Evolutionary conservation across 768 basidiomycete genomes (phyloP).

Genomic region (Panaeolus papilionaceus): DNA sequence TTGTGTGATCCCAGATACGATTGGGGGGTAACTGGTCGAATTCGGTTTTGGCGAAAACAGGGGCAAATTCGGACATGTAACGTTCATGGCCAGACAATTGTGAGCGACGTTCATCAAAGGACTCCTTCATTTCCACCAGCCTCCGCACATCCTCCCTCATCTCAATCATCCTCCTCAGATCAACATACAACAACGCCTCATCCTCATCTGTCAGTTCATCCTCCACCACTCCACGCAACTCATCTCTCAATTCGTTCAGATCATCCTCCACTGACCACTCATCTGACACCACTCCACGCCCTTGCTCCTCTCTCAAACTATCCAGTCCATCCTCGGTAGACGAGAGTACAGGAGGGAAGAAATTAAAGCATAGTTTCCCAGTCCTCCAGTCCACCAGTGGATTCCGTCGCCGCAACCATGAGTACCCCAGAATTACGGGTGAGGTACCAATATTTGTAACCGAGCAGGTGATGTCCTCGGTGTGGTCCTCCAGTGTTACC

Average conservation of each 20-base stretch:
- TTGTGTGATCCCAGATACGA: conserved; percentile 19
- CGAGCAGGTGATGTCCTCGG: too few species aligned
- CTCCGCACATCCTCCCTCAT: neutral
- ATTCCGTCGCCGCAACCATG: too few species aligned
- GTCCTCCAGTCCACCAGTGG: too few species aligned
- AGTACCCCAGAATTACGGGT: too few species aligned
- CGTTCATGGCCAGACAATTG: conserved; percentile 2
- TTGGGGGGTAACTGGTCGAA: conserved; percentile 25
- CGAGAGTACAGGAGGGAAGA: too few species aligned
- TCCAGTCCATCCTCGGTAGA: too few species aligned
- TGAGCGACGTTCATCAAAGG: neutral
- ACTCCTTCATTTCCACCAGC: neutral
- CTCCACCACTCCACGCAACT: neutral
- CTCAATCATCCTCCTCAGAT: neutral
- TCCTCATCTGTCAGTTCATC: neutral
- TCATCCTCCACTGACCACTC: neutral
- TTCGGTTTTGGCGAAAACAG: conserved; percentile 20
- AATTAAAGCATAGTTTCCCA: too few species aligned
- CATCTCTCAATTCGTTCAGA: neutral
- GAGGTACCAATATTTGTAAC: too few species aligned
- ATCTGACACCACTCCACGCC: too few species aligned
- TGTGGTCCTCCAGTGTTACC: too few species aligned
- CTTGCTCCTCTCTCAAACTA: too few species aligned
- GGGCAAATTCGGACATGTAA: conserved; percentile 21
- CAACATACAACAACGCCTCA: neutral